Base-by-base conservation (phyloP, 192 early-diverging fungal genomes). In the Jimgerdemannia flammicorona region DNA sequence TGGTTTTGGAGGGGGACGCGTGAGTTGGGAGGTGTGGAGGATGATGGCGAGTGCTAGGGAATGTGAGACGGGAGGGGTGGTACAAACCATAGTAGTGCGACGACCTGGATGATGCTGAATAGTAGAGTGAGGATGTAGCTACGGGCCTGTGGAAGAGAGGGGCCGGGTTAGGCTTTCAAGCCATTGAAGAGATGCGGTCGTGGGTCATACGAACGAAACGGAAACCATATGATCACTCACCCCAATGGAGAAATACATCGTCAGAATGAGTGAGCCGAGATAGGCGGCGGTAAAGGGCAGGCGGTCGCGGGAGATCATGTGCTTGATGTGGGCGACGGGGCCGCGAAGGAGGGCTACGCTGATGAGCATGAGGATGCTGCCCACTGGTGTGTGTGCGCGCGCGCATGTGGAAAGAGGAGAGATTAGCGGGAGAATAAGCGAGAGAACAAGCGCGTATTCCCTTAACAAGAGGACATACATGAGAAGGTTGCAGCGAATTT, bases 401-500 rank as follows among this genome's bases (percentile, higher is more conserved):
- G 17, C 4, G 49, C 59, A 7, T 4, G 4, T 14, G 41, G 10
- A 17, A 54, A 69, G 14, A 70, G 74, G 11, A 9, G 14, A 59
- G 49, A 59, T 64, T 40, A 71, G 63, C 41, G 41, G 43, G 29
- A 4, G n/a, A 49, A 6, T 0, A 59, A 14, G 49, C 14, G 8
- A 59, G 49, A 10, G 49, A 10, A 6, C 14, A 10, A 10, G 49
- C 49, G 49, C 19, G 81, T 29, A 29, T 29, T 29, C 29, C 29
- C 29, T 29, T 29, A 29, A 29, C 29, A 29, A 29, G 67, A 54
- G 87, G 65, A 69, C 90, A 89, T 83, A 90, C 93, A 83, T 44
- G 93, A 91, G 74, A 93, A 95, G 10, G 90, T 89, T 10, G 91
- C 91, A 17, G 91, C 93, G 72, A 95, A 93, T 84, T 93, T 93